Conservation (phyloP, 768 basidiomycete species). For the Chalciporus pseudorubinellus region DNA sequence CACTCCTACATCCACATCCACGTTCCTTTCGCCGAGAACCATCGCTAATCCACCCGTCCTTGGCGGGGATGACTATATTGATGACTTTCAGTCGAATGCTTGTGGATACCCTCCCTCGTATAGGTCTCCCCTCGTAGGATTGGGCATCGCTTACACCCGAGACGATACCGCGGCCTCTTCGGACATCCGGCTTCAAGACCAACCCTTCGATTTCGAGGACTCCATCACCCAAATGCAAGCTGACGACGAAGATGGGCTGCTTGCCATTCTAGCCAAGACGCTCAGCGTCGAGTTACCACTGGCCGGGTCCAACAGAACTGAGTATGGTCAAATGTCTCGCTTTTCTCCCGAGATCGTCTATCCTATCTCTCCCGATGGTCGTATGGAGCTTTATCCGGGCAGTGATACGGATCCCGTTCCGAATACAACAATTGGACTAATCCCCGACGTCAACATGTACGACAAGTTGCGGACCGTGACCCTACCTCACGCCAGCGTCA, state of each 20-base stretch:
- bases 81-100: conserved; percentile 34
- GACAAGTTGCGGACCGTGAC: conserved; percentile 18
- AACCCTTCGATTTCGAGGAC: not conserved
- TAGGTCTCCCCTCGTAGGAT: conserved; percentile 22
- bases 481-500: conserved; percentile 29
- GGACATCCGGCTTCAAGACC: not conserved
- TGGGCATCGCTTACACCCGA: conserved; percentile 23
- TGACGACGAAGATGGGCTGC: not conserved
- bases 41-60: conserved; percentile 6
- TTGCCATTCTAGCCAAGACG: not conserved
- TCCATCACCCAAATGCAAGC: conserved; percentile 3
- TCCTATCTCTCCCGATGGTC: not conserved
- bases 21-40: conserved; percentile 28
- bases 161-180: not conserved
- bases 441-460: conserved; percentile 38
- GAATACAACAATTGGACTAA: conserved; percentile 21
- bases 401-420: conserved; percentile 8
- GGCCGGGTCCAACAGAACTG: not conserved
- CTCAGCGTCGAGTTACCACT: not conserved
- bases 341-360: not conserved
- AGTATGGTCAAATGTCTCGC: not conserved
- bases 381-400: conserved; percentile 6
- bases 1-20: conserved; percentile 15
- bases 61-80: not conserved
- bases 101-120: conserved; percentile 13